Conservation (phyloP, 768 basidiomycete genomes). For the Boletus patriciae region DNA sequence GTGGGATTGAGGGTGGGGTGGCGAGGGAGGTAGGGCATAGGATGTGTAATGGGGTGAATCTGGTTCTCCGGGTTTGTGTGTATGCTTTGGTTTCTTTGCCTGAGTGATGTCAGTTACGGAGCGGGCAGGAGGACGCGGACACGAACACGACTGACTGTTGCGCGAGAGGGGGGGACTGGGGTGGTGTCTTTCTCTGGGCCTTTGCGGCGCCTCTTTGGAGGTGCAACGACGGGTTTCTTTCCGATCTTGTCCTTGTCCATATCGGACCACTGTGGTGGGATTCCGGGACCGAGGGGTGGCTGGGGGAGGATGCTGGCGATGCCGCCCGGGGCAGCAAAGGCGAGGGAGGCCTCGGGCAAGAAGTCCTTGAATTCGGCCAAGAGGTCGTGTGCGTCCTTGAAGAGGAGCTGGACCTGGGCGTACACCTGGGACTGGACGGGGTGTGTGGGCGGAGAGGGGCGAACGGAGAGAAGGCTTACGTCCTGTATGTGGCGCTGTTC, state of each 20-base stretch:
- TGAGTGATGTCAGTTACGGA: constrained; percentile 27
- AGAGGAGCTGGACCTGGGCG: constrained; percentile 75
- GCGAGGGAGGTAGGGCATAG: constrained; percentile 44
- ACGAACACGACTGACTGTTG: constrained; percentile 49
- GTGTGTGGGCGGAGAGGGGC: neutral
- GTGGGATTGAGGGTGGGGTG: constrained; percentile 32
- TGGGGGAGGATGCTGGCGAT: constrained; percentile 54
- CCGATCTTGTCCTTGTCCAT: constrained; percentile 38
- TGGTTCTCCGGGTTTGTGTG: constrained; percentile 59
- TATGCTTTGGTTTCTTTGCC: constrained; percentile 64
- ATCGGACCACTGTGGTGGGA: constrained; percentile 44
- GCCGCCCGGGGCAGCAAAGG: constrained; percentile 40
- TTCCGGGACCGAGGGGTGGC: constrained; percentile 37
- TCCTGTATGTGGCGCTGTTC: constrained; percentile 73
- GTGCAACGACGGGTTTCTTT: constrained; percentile 43
- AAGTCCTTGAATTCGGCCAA: constrained; percentile 82
- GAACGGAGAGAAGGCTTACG: constrained; percentile 43
- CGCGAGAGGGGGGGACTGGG: constrained; percentile 54
- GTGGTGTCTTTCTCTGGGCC: constrained; percentile 67
- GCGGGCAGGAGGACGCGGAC: neutral
- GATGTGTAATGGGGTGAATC: constrained; percentile 47
- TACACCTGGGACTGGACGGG: constrained; percentile 65
- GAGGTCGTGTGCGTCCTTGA: constrained; percentile 79
- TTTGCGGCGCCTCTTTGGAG: constrained; percentile 61
- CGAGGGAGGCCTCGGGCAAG: constrained; percentile 61